Evolutionary conservation across 805 yeast genomes (phyloP).

Genomic region (Cyberlindnera xishuangbannaensis): DNA sequence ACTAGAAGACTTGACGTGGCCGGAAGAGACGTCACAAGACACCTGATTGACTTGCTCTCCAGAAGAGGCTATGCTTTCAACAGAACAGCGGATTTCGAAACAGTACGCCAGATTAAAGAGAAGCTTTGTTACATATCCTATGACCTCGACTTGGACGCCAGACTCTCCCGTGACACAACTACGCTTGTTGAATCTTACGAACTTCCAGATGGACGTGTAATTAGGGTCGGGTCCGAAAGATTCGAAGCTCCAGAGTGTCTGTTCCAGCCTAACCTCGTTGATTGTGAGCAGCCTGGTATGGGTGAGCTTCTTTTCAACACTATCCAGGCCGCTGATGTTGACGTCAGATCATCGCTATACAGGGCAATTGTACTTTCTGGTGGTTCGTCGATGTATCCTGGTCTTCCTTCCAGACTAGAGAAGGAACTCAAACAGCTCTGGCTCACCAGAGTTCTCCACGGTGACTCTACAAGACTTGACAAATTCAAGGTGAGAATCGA

Average conservation of each 20-base stretch:
- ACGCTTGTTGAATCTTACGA: conserved; percentile 87
- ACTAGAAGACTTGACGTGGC: conserved; percentile 94
- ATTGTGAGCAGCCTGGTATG: conserved; percentile 94
- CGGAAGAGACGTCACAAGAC: conserved; percentile 97
- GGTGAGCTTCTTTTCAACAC: conserved; percentile 91
- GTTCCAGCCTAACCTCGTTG: conserved; percentile 93
- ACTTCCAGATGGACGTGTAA: conserved; percentile 93
- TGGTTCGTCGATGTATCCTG: conserved; percentile 98
- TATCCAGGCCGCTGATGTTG: conserved; percentile 92
- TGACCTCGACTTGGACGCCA: conserved; percentile 85
- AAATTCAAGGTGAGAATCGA: conserved; percentile 95
- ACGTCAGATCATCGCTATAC: conserved; percentile 80
- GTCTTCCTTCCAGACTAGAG: conserved; percentile 91
- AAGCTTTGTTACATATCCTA: conserved; percentile 93
- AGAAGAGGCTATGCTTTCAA: conserved; percentile 98
- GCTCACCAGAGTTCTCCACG: conserved; percentile 82
- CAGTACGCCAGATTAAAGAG: conserved; percentile 96
- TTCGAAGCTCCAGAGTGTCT: conserved; percentile 96
- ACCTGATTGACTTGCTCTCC: conserved; percentile 80
- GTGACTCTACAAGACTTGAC: conserved; percentile 79
- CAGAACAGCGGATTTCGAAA: conserved; percentile 97
- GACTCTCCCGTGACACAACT: conserved; percentile 90
- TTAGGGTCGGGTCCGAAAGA: conserved; percentile 91
- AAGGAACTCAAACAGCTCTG: conserved; percentile 95
- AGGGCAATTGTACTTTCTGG: conserved; percentile 94